Evolutionary conservation across 1,284 basidiomycete genomes (phyloP), one percentile per base, ranked within the genome.

Genomic region (Fomitopsis palustris): DNA sequence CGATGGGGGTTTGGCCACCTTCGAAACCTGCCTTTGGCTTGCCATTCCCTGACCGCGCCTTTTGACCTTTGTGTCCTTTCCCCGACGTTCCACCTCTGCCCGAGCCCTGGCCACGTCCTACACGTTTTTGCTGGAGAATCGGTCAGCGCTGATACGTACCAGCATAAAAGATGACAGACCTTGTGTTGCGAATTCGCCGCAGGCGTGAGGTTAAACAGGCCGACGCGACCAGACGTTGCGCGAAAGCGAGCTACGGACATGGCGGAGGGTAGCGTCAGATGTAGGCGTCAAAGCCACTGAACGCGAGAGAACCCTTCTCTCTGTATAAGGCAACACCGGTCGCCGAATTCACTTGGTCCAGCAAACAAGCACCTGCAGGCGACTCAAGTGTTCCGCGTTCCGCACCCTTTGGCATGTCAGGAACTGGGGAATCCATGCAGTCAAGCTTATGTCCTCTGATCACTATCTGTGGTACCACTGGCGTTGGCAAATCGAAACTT

Each of bases 51-150:
- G 92, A 86, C 58, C 96, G 86, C 45, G 96, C 90, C 62, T 96
- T 96, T 74, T 97, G 95, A 68, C 96, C 96, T 71, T 99, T 99
- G 75, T 94, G 86, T 77, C 96, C 96, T 57, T 94, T 85, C 62
- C 95, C 95, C 4, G 95, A 88, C 0, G 95, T 98, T 59, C 94
- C 90, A 67, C 96, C 96, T 65, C 92, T 85, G 31, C 90, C 91
- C 1, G 94, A 95, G 21, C 91, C 91, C 74, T 93, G 89, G 73
- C 96, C 96, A 71, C 96, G 84, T 74, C 96, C 96, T 42, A 96
- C 84, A 70, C 96, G 91, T 83, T 95, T 95, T 86, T 91, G 87
- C 95, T 95, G 60, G 49, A 61, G 23, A 43, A 49, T 29, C 38
- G 37, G 23, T 41, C 6, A 47, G 25, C 38, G 60, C 57, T 27